phyloP scores from a whole-genome alignment of 805 yeast genomes.

The Candida methanosorbosa region DNA sequence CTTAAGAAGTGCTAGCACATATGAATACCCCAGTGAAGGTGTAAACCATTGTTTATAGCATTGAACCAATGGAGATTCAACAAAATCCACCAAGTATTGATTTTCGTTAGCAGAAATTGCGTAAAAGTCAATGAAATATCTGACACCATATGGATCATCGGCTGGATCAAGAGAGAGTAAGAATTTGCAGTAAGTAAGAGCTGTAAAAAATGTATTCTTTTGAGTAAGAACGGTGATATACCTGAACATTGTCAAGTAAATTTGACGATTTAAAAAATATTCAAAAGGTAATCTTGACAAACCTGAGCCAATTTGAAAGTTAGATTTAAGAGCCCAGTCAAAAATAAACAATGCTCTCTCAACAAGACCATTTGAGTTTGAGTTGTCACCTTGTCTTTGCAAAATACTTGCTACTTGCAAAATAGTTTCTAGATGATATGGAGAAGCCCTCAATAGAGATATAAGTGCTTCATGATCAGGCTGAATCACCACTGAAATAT shows the following conservation, averaged over 20 bases:
- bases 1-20: slow-evolving; percentile 51
- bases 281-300: slow-evolving; percentile 69
- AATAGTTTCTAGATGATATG: slow-evolving; percentile 74
- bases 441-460: slow-evolving; percentile 45
- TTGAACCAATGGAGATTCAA: slow-evolving; percentile 44
- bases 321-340: slow-evolving; percentile 61
- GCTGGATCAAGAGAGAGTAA: slow-evolving; percentile 60
- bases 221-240: slow-evolving; percentile 64
- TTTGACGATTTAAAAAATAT: slow-evolving; percentile 65
- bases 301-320: slow-evolving; percentile 49
- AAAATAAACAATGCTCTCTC: slow-evolving; percentile 74
- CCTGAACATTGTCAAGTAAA: slow-evolving; percentile 65
- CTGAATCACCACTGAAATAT: slow-evolving; percentile 55
- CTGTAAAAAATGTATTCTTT: slow-evolving; percentile 70
- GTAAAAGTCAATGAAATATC: slow-evolving; percentile 76
- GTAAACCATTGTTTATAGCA: slow-evolving; percentile 62
- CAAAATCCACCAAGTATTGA: slow-evolving; percentile 50
- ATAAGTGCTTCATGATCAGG: slow-evolving; percentile 75
- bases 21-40: slow-evolving; percentile 62
- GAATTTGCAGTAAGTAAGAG: slow-evolving; percentile 65
- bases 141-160: slow-evolving; percentile 78
- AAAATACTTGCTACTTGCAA: slow-evolving; percentile 70
- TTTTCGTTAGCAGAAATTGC: slow-evolving; percentile 59
- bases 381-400: slow-evolving; percentile 68
- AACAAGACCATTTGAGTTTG: slow-evolving; percentile 62